Conservation (phyloP, 2,329 filamentous ascomycete genomes). For the Aspergillus vadensis region DNA sequence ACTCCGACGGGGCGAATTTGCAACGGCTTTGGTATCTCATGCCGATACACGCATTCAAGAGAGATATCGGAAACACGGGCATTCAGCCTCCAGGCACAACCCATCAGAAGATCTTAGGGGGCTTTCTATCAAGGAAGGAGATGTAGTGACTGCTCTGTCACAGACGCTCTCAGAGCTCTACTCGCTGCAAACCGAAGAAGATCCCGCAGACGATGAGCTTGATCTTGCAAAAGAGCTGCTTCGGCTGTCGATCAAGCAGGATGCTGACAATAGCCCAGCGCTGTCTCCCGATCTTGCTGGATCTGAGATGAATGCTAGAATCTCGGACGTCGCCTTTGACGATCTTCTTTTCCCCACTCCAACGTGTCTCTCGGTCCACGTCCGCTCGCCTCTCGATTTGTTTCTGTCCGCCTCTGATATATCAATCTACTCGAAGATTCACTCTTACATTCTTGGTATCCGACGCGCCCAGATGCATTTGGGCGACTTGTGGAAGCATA, state of each 20-base stretch:
- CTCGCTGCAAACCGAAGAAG: conserved; percentile 76
- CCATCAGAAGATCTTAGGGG: conserved; percentile 58
- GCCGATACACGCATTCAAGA: conserved; percentile 78
- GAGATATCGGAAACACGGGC: conserved; percentile 65
- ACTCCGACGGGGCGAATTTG: conserved; percentile 86
- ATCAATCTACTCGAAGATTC: conserved; percentile 78
- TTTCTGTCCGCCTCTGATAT: conserved; percentile 79
- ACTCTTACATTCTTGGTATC: conserved; percentile 83
- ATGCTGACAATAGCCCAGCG: conserved; percentile 33
- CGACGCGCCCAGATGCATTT: conserved; percentile 83
- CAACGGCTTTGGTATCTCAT: conserved; percentile 79
- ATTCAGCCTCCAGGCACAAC: conserved; percentile 52
- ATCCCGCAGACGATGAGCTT: conserved; percentile 70
- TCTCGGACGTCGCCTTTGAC: conserved; percentile 61
- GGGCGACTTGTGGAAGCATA: conserved; percentile 83
- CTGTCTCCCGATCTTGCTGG: conserved; percentile 23
- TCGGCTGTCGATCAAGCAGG: conserved; percentile 58
- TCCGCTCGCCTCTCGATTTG: conserved; percentile 82
- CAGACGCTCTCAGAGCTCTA: conserved; percentile 79
- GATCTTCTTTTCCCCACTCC: conserved; percentile 81
- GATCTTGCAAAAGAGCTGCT: conserved; percentile 80
- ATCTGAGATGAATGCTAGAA: conserved; percentile 32
- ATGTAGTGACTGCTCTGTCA: conserved; percentile 74
- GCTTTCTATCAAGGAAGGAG: conserved; percentile 79
- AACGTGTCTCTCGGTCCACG: conserved; percentile 67